A percentile compares a stretch with the other conserved stretches of the same genome.
Evolutionary conservation across 2,329 filamentous ascomycete genomes (phyloP).

Genomic region (Lecanicillium sp.): DNA sequence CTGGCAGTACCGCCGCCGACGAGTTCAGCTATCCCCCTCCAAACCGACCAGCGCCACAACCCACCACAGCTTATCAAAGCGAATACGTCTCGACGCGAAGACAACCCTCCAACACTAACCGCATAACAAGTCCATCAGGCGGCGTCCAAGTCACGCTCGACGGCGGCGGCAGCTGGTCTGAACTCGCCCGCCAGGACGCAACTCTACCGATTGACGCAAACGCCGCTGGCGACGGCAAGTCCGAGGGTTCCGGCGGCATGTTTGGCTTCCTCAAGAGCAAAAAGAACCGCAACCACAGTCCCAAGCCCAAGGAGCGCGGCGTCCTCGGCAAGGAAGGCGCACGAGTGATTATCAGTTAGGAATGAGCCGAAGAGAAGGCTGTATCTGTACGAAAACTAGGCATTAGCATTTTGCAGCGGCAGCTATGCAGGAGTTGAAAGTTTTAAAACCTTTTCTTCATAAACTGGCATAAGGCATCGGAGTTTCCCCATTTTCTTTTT

Average conservation of each 20-base stretch:
- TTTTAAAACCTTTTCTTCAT: no score
- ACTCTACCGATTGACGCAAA: constrained; percentile 62
- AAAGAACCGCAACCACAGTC: constrained; percentile 82
- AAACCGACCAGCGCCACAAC: constrained; percentile 23
- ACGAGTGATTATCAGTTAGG: constrained; percentile 64
- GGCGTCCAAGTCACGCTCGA: constrained; percentile 89
- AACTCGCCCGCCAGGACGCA: constrained; percentile 76
- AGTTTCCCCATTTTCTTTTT: constrained; percentile 1
- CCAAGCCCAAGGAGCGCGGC: constrained; percentile 87
- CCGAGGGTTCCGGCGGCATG: constrained; percentile 64
- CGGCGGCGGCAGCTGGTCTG: constrained; percentile 83
- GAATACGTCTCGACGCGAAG: constrained; percentile 33
- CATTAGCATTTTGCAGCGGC: no score
- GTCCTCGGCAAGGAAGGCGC: constrained; percentile 94
- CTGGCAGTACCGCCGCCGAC: constrained; percentile 2
- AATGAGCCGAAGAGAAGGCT: no score
- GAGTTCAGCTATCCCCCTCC: constrained; percentile 8
- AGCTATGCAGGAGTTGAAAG: no score
- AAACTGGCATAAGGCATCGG: constrained; percentile 3
- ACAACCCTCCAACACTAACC: constrained; percentile 51
- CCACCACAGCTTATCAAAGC: constrained; percentile 40
- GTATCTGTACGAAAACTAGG: no score
- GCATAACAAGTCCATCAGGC: constrained; percentile 69
- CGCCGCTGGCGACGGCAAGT: constrained; percentile 42
- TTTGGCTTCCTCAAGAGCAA: constrained; percentile 85